phyloP scores from a whole-genome alignment of 768 basidiomycete genomes.

The Chalciporus sphaerocephalus region DNA sequence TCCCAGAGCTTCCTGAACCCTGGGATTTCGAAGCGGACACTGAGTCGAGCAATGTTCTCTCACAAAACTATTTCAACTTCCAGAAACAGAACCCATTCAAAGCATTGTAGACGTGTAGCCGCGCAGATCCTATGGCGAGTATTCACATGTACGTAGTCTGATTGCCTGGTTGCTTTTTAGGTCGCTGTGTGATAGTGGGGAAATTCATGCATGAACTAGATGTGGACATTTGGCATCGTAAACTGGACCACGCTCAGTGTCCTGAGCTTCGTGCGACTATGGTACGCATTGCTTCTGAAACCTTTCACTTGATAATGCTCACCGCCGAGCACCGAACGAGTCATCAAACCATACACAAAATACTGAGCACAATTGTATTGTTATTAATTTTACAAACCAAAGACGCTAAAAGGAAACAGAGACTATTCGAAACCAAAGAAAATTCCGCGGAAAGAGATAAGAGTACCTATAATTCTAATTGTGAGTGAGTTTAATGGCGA shows the following conservation, averaged over 20 bases:
- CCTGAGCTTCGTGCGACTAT: not conserved
- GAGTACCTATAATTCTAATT: not conserved
- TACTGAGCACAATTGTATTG: not conserved
- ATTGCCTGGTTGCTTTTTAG: not conserved
- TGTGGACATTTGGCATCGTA: not conserved
- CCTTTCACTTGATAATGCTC: not conserved
- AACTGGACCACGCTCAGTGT: not conserved
- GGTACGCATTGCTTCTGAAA: not conserved
- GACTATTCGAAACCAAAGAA: not conserved
- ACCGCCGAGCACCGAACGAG: not conserved
- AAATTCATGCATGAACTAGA: not conserved
- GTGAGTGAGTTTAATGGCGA: not conserved
- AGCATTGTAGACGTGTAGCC: not conserved
- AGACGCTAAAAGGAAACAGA: not conserved
- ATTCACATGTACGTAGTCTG: not conserved
- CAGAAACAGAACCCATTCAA: not conserved
- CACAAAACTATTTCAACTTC: not conserved
- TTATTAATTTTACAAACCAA: not conserved
- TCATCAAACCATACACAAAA: too few relatives aligned
- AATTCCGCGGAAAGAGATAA: not conserved
- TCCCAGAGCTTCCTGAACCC: constrained; percentile 13
- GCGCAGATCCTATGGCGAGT: not conserved
- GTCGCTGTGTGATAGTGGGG: not conserved
- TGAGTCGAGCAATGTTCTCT: not conserved
- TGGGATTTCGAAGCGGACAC: not conserved